Evolutionary conservation across 176 grass and related monocot species (phyloP), one percentile per base, ranked within the genome.

Genomic region (Sorghum bicolor): DNA sequence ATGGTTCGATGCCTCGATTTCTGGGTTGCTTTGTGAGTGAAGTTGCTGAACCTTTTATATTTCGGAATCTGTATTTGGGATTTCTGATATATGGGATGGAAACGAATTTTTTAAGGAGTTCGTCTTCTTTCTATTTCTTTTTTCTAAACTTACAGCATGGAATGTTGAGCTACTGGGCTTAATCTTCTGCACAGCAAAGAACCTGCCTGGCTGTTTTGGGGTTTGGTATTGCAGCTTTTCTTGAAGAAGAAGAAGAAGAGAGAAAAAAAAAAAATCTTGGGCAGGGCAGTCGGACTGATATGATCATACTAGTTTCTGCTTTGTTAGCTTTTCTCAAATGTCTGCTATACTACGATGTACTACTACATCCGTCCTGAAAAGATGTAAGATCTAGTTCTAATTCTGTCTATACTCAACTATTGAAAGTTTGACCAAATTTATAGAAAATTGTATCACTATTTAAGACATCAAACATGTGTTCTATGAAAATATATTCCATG

Each of bases 1-100:
- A 82, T 61, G 73, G 22, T 61, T 87, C 37, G 20, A 64, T 83
- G 64, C 66, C 55, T 88, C 66, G 32, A 78, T 64, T 83, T 78
- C 53, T 63, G 39, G 41, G 74, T 83, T 78, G 26, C 74, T 65
- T 88, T 83, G 5, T 57, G 43, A 63, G 57, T 63, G 65, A 79
- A 88, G 86, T 61, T 83, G 41, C 65, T 66, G 57, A 25, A 52
- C 38, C 16, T 60, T 44, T 10, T 60, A 6, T 73, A 60, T 64
- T 86, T 89, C 60, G 45, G 33, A 3, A 40, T 82, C 37, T 13
- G 6, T 64, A 64, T 75, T 63, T 67, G 43, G 55, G 41, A 74
- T 74, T 85, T 28, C 67, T 85, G 5, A 67, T 72, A 29, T 37
- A 3, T 52, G 40, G 4, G 16, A 20, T n/a, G 57, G 13, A 63